Percentiles rank a stretch among this genome's conserved stretches.
These are phyloP conservation scores for Auriculariales sp. DNA, from an alignment of 768 basidiomycete species.

Conservation along the genomic window DNA sequence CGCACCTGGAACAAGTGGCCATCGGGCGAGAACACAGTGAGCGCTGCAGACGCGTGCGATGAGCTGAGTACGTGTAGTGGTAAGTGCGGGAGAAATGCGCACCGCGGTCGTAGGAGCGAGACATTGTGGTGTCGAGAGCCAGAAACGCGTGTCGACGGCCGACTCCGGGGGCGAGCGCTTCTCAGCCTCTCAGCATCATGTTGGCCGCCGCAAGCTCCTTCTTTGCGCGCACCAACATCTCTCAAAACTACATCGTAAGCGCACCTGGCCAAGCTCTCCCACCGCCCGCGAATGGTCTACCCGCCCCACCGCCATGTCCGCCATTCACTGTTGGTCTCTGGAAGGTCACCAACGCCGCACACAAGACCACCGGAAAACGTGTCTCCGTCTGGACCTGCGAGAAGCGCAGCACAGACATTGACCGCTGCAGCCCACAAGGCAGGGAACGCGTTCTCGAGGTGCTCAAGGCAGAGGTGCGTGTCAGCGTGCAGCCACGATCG, in stretches of 20 bases:
- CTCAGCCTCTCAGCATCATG: no score
- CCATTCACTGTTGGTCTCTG: slow-evolving; percentile 70
- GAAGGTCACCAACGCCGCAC: slow-evolving; percentile 74
- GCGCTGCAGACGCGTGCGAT: slow-evolving; percentile 34
- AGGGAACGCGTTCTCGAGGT: slow-evolving; percentile 71
- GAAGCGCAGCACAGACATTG: slow-evolving; percentile 62
- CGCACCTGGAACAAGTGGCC: slow-evolving; percentile 92
- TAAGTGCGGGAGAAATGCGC: no score
- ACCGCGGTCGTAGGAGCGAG: slow-evolving; percentile 98
- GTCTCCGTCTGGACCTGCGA: slow-evolving; percentile 91
- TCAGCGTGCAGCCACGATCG: background rate
- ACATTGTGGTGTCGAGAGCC: slow-evolving; percentile 35
- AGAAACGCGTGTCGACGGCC: background rate
- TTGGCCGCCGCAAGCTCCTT: slow-evolving; percentile 74
- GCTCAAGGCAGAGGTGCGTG: slow-evolving; percentile 74
- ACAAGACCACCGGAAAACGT: slow-evolving; percentile 80
- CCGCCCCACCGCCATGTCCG: slow-evolving; percentile 27
- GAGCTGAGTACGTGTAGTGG: background rate
- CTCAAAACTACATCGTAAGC: slow-evolving; percentile 63
- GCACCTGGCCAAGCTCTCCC: slow-evolving; percentile 16
- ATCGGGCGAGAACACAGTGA: slow-evolving; percentile 97
- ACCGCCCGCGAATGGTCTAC: slow-evolving; percentile 12
- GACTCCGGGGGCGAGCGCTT: no score
- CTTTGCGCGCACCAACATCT: slow-evolving; percentile 67
- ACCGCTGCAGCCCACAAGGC: slow-evolving; percentile 45